Evolutionary conservation across 2,329 filamentous ascomycete genomes (phyloP).

Genomic region (Neopestalotiopsis sp.): DNA sequence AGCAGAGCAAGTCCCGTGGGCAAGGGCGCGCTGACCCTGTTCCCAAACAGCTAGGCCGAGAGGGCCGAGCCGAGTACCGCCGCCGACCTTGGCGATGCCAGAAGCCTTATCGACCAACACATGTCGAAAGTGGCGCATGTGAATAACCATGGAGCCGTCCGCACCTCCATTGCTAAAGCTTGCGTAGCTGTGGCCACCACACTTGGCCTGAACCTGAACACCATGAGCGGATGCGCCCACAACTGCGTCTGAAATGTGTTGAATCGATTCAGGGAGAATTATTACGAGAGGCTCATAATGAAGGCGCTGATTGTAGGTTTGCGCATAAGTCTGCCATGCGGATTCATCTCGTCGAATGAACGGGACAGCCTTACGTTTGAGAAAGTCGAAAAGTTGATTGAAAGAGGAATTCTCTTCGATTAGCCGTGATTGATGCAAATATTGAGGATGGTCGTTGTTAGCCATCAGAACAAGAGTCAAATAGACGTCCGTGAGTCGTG

Average conservation of each 20-base stretch:
- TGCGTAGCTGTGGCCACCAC: conserved; percentile 55
- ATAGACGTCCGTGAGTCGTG: neutral
- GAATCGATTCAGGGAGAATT: conserved; percentile 28
- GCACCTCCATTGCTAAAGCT: conserved; percentile 46
- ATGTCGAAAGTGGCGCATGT: conserved; percentile 36
- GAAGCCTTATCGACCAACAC: conserved; percentile 22
- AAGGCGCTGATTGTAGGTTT: conserved; percentile 31
- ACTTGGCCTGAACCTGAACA: conserved; percentile 52
- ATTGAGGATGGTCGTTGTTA: neutral
- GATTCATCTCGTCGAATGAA: neutral
- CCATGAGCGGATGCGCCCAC: conserved; percentile 40
- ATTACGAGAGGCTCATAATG: conserved; percentile 26
- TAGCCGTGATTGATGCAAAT: neutral
- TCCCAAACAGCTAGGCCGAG: conserved; percentile 42
- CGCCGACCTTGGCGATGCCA: conserved; percentile 41
- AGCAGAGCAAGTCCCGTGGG: conserved; percentile 49
- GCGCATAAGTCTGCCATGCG: neutral
- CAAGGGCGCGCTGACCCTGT: conserved; percentile 40
- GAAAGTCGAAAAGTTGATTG: conserved; percentile 36
- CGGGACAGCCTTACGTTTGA: conserved; percentile 1
- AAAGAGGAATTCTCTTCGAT: too few relatives aligned
- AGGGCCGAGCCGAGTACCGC: conserved; percentile 48
- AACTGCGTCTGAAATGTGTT: conserved; percentile 45
- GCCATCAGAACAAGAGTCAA: neutral
- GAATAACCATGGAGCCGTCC: conserved; percentile 39